Evolutionary conservation across 179 eudicot species (phyloP), one percentile per base, ranked within the genome.

Genomic region (Camellia oleifera): DNA sequence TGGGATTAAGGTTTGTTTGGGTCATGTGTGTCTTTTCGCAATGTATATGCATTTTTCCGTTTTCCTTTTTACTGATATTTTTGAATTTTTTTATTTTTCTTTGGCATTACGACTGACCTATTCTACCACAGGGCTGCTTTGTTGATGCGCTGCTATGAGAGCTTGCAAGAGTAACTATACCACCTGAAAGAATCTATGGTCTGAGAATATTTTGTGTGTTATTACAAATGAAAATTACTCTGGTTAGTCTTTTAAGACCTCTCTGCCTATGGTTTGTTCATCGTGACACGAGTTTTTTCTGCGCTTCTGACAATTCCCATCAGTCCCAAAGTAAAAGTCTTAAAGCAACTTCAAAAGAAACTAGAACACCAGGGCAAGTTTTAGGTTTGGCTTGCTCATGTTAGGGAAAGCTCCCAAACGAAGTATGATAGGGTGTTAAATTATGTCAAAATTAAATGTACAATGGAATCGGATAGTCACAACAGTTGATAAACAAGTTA

Each of bases 241-340:
- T 42, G 54, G 18, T 23, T 70, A 8, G 26, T 62, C 56, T 74
- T 7, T 81, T 69, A 3, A 17, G 65, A 23, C 23, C 46, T 64
- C 7, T 26, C 32, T 77, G 6, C 26, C 53, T 66, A n/a, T 40
- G 57, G 15, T 54, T 71, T 63, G 23, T 32, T 77, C 57, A 52
- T 57, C 10, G 18, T 18, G 69, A 77, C 13, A 20, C 12, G 4
- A n/a, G 11, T 66, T 81, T 32, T 42, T 57, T 48, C 56, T 18
- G 76, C 71, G 45, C 60, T 72, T 46, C 66, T 72, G 15, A 20
- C 76, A 23, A 62, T 81, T 77, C 69, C 63, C 53, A 53, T 74
- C 91, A 94, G 97, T 72, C 97, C 99, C 4, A 95, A 95, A 87
- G 97, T 94, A 62, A 91, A 95, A 88, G 95, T 91, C 78, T 90